Conservation (phyloP, 139 green algal species). For the Chlorella vulgaris region DNA sequence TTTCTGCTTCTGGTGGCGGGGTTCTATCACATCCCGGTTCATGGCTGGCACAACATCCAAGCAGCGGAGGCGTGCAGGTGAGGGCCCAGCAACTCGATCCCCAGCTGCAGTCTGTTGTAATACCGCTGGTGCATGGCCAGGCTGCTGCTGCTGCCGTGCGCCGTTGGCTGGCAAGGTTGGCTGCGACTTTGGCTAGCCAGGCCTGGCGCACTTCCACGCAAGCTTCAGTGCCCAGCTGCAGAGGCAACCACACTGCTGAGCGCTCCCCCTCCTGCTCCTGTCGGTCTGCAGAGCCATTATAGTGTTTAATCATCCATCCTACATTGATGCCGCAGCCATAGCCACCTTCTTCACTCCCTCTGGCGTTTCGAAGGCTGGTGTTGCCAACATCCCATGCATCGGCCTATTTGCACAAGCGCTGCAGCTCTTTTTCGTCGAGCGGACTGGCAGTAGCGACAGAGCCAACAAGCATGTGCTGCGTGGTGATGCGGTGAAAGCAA, state of each 20-base stretch:
- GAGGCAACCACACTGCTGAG: too few relatives aligned
- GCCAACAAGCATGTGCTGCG: conserved; percentile 34
- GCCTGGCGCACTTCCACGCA: too few relatives aligned
- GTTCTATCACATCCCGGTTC: conserved; percentile 29
- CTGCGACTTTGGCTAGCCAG: too few relatives aligned
- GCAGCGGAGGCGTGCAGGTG: conserved; percentile 26
- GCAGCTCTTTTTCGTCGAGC: conserved; percentile 61
- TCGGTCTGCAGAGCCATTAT: conserved; percentile 30
- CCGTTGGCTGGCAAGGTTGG: too few relatives aligned
- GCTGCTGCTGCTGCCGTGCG: too few relatives aligned
- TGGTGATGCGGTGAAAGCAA: conserved; percentile 18
- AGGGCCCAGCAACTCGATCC: neutral
- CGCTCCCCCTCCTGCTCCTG: neutral
- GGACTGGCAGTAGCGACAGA: conserved; percentile 39
- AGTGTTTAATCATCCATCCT: conserved; percentile 56
- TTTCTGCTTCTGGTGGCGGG: conserved; percentile 41
- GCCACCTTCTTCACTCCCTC: conserved; percentile 41
- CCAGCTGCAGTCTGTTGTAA: too few relatives aligned
- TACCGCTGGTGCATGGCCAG: too few relatives aligned
- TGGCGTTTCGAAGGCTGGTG: conserved; percentile 46
- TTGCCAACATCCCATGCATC: conserved; percentile 56
- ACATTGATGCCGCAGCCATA: conserved; percentile 46
- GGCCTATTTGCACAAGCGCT: conserved; percentile 43
- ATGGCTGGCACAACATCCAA: conserved; percentile 30
- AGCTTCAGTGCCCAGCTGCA: too few relatives aligned